Conservation (phyloP, 805 yeast genomes). For the Saturnispora serradocipensis region DNA sequence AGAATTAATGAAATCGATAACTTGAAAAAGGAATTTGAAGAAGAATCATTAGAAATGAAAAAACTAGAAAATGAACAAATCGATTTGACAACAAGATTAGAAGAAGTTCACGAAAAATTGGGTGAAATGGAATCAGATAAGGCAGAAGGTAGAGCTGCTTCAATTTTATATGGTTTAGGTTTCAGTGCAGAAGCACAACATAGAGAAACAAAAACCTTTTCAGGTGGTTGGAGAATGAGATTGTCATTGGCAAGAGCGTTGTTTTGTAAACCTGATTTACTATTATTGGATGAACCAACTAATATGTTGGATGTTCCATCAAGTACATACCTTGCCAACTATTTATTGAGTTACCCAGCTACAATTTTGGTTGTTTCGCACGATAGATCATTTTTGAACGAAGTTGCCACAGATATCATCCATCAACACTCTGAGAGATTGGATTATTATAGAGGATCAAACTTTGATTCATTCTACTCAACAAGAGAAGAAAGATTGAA, state of each 20-base stretch:
- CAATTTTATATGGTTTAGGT: conserved; percentile 87
- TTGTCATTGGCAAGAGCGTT: conserved; percentile 95
- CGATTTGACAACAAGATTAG: conserved; percentile 71
- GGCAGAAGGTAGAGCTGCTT: conserved; percentile 95
- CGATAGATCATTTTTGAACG: conserved; percentile 94
- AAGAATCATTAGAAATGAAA: conserved; percentile 61
- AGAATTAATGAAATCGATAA: conserved; percentile 68
- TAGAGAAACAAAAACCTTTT: conserved; percentile 78
- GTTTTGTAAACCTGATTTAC: conserved; percentile 91
- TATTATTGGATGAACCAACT: conserved; percentile 95
- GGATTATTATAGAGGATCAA: conserved; percentile 90
- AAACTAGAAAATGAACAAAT: conserved; percentile 84
- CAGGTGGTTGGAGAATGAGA: conserved; percentile 99
- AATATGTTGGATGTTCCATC: conserved; percentile 99
- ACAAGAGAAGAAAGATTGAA: conserved; percentile 94
- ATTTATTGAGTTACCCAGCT: conserved; percentile 81
- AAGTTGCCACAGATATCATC: conserved; percentile 96
- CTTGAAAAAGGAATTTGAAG: conserved; percentile 63
- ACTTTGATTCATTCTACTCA: conserved; percentile 86
- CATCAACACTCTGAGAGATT: conserved; percentile 96
- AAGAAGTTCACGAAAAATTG: conserved; percentile 73
- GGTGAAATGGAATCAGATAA: conserved; percentile 94
- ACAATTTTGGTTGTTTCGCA: conserved; percentile 95
- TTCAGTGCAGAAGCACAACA: conserved; percentile 82
- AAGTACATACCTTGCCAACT: conserved; percentile 84